Percentiles rank a stretch among this genome's conserved stretches.
Conservation (phyloP, 2,329 filamentous ascomycete species). For the Aspergillus sp. region DNA sequence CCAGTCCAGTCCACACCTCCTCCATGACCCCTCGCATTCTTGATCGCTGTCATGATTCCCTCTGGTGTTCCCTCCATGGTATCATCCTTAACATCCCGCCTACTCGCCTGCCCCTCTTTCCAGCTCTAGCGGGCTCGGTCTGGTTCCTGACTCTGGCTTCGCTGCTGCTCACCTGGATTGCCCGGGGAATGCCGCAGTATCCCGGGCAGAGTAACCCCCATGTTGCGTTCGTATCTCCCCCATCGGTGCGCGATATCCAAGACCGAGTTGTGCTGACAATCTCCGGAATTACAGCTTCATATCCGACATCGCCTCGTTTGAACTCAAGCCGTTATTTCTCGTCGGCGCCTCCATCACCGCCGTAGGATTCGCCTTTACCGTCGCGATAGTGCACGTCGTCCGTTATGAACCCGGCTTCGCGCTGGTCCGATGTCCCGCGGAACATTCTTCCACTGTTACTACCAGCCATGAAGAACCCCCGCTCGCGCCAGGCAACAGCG, state of each 20-base stretch:
- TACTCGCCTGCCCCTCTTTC: conserved; percentile 20
- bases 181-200: conserved; percentile 18
- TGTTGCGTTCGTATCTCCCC: conserved; percentile 12
- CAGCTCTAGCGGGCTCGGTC: conserved; percentile 17
- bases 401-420: conserved; percentile 22
- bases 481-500: too few species aligned
- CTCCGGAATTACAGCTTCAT: conserved; percentile 16
- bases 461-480: neutral
- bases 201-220: conserved; percentile 20
- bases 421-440: conserved; percentile 7
- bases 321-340: conserved; percentile 23
- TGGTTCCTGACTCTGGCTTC: conserved; percentile 22
- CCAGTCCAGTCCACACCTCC: neutral
- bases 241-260: neutral
- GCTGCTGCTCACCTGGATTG: conserved; percentile 20
- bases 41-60: conserved; percentile 14
- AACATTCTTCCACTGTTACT: neutral
- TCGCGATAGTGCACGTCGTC: conserved; percentile 22
- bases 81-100: conserved; percentile 23
- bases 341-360: conserved; percentile 21
- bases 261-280: neutral
- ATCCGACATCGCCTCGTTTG: conserved; percentile 24
- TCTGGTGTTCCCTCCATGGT: conserved; percentile 18
- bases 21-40: conserved; percentile 2
- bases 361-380: conserved; percentile 19